Base-by-base conservation (phyloP, 805 yeast species). In the Candida namnaoensis region DNA sequence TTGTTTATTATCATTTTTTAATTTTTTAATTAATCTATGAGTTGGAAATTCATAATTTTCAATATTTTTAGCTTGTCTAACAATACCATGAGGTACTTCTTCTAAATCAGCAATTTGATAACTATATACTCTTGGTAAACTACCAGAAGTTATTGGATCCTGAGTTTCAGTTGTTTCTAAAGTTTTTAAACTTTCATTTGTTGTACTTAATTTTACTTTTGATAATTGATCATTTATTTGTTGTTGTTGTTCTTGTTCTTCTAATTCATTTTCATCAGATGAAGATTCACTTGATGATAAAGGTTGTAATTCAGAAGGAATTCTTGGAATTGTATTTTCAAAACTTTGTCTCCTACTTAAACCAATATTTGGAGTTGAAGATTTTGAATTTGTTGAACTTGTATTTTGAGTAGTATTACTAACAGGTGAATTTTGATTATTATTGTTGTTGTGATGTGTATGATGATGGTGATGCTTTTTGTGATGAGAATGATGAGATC, bases 41-140 rank as follows among this genome's bases (percentile, higher is more conserved):
- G 83, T 76, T 3, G 99, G 99, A 61, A 93, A 93, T 43, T 68
- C 61, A 63, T 93, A 93, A 38, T 76, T 73, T 12, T 72, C 74
- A 25, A 90, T 62, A 11, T 63, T 65, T 46, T 76, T 78, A 1
- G 98, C 90, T 62, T 93, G 99, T 47, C 99, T 74, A 38, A 78
- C 80, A 41, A 93, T 77, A 1, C 98, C 97, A 52, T 85, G 90
- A 1, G 99, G 99, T 11, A 93, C 96, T 62, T 93, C 99, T 60
- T 93, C 99, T 44, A 93, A 71, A 56, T 90, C 96, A 0, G 97
- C 98, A 40, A 87, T 82, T 54, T 86, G 95, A 41, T 59, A 57
- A 35, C 63, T 60, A 37, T 64, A 64, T n/a, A 66, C 61, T 14
- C 64, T 60, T 6, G 62, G 52, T 14, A 34, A 14, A 15, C 12